phyloP scores from a whole-genome alignment of 345 rosid species.

The Salix dunnii region DNA sequence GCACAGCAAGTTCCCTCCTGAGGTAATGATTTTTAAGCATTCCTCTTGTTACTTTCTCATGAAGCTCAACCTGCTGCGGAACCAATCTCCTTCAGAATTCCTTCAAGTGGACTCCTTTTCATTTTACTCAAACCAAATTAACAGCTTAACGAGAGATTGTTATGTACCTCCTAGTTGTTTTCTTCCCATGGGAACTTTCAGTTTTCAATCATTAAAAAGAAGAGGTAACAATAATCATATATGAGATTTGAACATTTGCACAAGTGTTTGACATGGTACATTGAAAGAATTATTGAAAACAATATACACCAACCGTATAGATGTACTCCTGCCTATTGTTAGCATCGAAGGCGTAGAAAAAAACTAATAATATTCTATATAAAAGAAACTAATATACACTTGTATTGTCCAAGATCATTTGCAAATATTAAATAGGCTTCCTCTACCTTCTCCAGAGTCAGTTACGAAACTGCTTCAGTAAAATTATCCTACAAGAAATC shows the following conservation, averaged over 20 bases:
- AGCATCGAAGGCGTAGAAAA: background rate
- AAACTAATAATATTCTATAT: background rate
- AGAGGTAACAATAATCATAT: no score
- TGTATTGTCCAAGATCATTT: background rate
- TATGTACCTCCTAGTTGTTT: no score
- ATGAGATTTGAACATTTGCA: background rate
- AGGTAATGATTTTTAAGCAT: background rate
- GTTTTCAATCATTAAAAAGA: no score
- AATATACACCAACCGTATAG: background rate
- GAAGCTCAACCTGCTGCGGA: background rate
- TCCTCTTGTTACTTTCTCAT: background rate
- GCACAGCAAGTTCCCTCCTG: background rate
- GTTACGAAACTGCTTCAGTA: background rate
- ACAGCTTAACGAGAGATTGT: no score
- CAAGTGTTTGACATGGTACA: slow-evolving; percentile 9
- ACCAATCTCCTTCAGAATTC: no score
- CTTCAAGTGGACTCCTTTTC: no score
- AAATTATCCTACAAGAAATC: slow-evolving; percentile 13
- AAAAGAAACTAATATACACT: slow-evolving; percentile 11
- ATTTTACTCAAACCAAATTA: no score
- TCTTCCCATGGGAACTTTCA: no score
- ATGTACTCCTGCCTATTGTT: background rate
- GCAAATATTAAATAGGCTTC: background rate
- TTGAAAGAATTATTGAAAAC: slow-evolving; percentile 15
- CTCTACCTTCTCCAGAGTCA: slow-evolving; percentile 2